These are phyloP conservation scores for Arthonia radiata DNA, from an alignment of 495 filamentous ascomycete genomes.

Conservation along the genomic window DNA sequence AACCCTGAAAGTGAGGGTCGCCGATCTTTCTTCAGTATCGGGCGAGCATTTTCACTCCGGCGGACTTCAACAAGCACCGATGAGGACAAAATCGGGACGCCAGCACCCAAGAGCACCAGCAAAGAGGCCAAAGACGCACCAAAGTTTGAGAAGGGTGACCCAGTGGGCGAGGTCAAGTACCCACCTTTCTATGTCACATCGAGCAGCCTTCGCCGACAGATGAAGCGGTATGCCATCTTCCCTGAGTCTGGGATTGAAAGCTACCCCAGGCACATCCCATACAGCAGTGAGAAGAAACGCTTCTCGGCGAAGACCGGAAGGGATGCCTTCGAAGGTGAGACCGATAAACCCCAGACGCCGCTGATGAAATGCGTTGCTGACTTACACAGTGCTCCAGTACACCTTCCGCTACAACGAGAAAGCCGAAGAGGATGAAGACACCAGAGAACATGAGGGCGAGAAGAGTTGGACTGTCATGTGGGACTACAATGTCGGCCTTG, in stretches of 20 bases:
- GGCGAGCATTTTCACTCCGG: too few relatives aligned
- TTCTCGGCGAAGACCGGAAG: constrained; percentile 67
- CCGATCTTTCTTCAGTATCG: too few relatives aligned
- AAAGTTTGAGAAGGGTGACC: constrained; percentile 27
- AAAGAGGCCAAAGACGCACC: constrained; percentile 36
- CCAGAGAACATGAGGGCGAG: too few relatives aligned
- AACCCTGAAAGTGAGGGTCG: too few relatives aligned
- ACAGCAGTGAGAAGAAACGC: constrained; percentile 75
- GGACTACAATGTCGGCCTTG: constrained; percentile 93
- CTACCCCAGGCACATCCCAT: constrained; percentile 61
- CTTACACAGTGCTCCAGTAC: constrained; percentile 58
- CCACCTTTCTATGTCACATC: constrained; percentile 32
- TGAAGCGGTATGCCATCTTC: constrained; percentile 30
- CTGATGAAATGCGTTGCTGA: background rate
- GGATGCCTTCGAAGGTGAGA: constrained; percentile 66
- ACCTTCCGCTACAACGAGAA: constrained; percentile 49
- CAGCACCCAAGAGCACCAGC: constrained; percentile 13
- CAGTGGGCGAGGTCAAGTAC: constrained; percentile 39
- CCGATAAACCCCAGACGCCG: background rate
- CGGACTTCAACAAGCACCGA: too few relatives aligned
- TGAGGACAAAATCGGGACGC: too few relatives aligned
- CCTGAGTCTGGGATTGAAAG: constrained; percentile 40
- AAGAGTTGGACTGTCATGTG: constrained; percentile 57
- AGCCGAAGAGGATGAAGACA: too few relatives aligned
- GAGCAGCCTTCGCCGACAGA: constrained; percentile 28